A percentile compares a stretch with the other conserved stretches of the same genome.
Conservation (phyloP, 768 basidiomycete species). For the Rhodotorula toruloides region DNA sequence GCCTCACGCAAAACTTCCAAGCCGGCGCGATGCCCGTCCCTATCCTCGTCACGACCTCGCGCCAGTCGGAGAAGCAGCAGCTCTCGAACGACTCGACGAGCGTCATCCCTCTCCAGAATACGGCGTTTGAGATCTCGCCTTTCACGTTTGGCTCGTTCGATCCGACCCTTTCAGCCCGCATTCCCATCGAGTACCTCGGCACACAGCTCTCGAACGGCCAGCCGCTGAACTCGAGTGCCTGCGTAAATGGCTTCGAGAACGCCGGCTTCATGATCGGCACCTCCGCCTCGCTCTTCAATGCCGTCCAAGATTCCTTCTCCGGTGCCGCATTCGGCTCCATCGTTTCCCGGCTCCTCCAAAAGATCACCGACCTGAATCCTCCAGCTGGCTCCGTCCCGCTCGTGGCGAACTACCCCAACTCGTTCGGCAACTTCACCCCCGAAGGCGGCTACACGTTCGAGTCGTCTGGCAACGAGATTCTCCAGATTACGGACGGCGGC, state of each 20-base stretch:
- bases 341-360: conserved; percentile 5
- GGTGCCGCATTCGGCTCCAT: background rate
- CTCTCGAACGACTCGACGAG: conserved; percentile 5
- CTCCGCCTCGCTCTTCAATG: conserved; percentile 45
- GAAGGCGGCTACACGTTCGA: conserved; percentile 54
- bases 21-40: conserved; percentile 60
- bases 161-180: conserved; percentile 64
- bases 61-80: conserved; percentile 42
- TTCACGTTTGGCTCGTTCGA: conserved; percentile 62
- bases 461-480: conserved; percentile 54
- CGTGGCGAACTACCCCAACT: conserved; percentile 49
- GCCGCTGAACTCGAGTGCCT: conserved; percentile 54
- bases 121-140: conserved; percentile 34
- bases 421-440: conserved; percentile 49
- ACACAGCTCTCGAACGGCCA: conserved; percentile 60
- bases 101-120: conserved; percentile 40
- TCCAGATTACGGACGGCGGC: conserved; percentile 54
- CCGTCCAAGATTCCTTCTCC: conserved; percentile 12
- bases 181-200: conserved; percentile 55
- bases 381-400: conserved; percentile 29
- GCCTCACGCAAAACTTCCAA: conserved; percentile 53
- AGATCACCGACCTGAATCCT: conserved; percentile 33
- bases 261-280: conserved; percentile 21
- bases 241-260: conserved; percentile 54
- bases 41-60: conserved; percentile 53